Conservation (phyloP, 345 rosid genomes). For the Garcia nutans region DNA sequence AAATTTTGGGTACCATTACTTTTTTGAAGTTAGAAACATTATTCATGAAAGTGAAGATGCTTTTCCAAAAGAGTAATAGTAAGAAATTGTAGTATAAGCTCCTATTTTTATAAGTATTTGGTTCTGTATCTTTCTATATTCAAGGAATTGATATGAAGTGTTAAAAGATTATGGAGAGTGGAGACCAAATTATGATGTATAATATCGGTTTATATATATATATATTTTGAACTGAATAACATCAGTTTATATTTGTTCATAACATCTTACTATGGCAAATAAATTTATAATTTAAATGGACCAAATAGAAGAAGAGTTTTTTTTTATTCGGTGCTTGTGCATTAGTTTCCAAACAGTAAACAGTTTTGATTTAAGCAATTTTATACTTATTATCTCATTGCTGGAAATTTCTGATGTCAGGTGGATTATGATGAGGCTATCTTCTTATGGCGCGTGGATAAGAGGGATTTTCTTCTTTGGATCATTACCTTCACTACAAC, state of each 20-base stretch:
- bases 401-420: conserved; percentile 43
- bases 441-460: conserved; percentile 92
- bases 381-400: conserved; percentile 8
- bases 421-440: conserved; percentile 96
- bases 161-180: not conserved
- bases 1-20: not conserved
- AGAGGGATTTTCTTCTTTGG: conserved; percentile 98
- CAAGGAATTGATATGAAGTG: not conserved
- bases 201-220: not conserved
- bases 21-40: not conserved
- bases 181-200: not conserved
- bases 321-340: not conserved
- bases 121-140: not conserved
- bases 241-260: not conserved
- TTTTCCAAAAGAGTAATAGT: not conserved
- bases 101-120: not conserved
- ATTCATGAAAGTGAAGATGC: not conserved
- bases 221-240: too few species aligned
- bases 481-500: conserved; percentile 70
- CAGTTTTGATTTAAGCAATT: not conserved
- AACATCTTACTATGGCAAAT: not conserved
- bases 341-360: not conserved
- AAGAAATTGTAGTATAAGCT: not conserved
- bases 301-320: not conserved
- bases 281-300: not conserved